A percentile compares a stretch with the other conserved stretches of the same genome.
These are phyloP conservation scores for Porphyra umbilicalis DNA, from an alignment of 31 red algal species.

Conservation along the genomic window DNA sequence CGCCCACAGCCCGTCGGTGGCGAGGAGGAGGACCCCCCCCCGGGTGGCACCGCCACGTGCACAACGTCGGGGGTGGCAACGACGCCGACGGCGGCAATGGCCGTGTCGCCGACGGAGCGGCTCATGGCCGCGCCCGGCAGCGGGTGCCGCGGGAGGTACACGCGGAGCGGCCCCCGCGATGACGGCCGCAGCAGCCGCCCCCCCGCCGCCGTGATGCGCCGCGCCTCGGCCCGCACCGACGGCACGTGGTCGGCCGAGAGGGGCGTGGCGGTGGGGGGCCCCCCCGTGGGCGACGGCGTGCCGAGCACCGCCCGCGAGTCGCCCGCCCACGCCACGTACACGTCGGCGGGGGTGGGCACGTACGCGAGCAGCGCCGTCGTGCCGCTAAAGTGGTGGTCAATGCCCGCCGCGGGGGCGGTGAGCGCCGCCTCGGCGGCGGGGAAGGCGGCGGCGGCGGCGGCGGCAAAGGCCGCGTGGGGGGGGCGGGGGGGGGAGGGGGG, in stretches of 20 bases:
- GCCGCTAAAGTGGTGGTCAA: conserved; percentile 69
- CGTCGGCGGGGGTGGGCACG: conserved; percentile 28
- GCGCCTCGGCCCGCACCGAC: conserved; percentile 37
- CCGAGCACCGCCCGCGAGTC: conserved; percentile 80
- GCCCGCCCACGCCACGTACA: conserved; percentile 72
- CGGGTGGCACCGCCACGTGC: conserved; percentile 17
- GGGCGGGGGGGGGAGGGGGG: not conserved
- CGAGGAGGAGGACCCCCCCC: conserved; percentile 53
- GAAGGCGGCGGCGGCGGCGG: conserved; percentile 16
- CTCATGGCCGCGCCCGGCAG: conserved; percentile 88
- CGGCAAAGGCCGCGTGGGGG: not conserved
- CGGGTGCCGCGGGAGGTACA: conserved; percentile 74
- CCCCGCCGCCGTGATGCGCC: conserved; percentile 48
- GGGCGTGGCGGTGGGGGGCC: not conserved
- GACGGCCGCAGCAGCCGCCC: conserved; percentile 55
- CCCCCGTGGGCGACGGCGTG: conserved; percentile 4
- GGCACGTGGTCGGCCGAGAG: conserved; percentile 55
- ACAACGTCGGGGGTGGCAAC: conserved; percentile 58
- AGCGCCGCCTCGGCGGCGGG: conserved; percentile 34
- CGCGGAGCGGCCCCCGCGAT: conserved; percentile 47
- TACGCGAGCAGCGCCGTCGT: conserved; percentile 63
- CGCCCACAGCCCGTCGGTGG: conserved; percentile 84
- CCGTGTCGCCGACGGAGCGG: conserved; percentile 69
- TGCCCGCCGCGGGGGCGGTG: conserved; percentile 28
- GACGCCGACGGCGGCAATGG: conserved; percentile 47